Base-by-base conservation (phyloP, 1,139 yeast genomes). In the Blastobotrys raffinosifermentans region DNA sequence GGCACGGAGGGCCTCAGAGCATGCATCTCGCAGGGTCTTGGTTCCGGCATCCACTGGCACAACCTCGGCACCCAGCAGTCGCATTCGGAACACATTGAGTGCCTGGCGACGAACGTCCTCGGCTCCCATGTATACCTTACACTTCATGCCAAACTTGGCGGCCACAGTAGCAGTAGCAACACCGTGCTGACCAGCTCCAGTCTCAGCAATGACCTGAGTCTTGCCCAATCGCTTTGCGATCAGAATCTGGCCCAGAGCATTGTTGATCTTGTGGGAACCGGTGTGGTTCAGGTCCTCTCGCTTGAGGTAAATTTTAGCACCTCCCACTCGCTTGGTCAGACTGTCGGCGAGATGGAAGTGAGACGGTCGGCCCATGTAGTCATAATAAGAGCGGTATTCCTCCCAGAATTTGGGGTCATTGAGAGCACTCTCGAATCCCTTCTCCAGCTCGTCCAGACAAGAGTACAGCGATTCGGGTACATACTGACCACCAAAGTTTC, bases 151-250 rank as follows among this genome's bases (percentile, higher is more conserved):
- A 53, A 91, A 91, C 63, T 91, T 93, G 49, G 99, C 99, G 67
- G 96, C 89, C 0, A 95, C 97, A 40, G 98, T 91, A 20, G 99
- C 99, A 41, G 98, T 91, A 32, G 99, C 99, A 31, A 91, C 99
- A 68, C 99, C 99, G 60, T 91, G 99, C 69, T 91, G 99, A 47
- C 99, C 99, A 38, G 99, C 99, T 63, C 99, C 99, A 31, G 99
- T 91, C 68, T 91, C 99, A 31, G 99, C 99, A 60, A 91, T 91
- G 45, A 91, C 77, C 53, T 83, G 79, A 45, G 69, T 78, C 69
- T 91, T 91, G 34, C 98, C 98, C 51, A 93, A 71, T 61, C 98
- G 75, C 62, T 74, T 84, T 25, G 98, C 98, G 50, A 91, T 72
- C 45, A 91, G 70, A 17, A 86, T 91, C 69, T 91, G 99, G 15